Percentiles rank a stretch among this genome's conserved stretches.
phyloP scores from a whole-genome alignment of 2,329 filamentous ascomycete genomes.

The Exophiala oligosperma region DNA sequence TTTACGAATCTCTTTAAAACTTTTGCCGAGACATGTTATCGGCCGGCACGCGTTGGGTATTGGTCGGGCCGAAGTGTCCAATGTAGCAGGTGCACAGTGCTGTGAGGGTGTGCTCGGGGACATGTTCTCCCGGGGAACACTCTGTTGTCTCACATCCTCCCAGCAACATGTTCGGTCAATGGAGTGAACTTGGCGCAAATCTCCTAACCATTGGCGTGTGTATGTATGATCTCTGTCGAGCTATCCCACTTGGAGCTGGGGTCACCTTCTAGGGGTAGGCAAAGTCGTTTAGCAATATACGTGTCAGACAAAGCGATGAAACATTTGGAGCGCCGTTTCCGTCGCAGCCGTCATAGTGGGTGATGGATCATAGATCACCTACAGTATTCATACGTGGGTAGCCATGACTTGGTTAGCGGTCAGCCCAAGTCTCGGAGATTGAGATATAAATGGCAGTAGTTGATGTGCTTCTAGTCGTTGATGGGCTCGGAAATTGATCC shows the following conservation, averaged over 20 bases:
- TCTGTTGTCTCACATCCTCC: not conserved
- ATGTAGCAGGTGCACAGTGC: not conserved
- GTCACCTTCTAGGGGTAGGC: not conserved
- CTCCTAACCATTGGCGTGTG: not conserved
- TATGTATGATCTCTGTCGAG: not conserved
- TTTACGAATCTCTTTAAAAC: constrained; percentile 20
- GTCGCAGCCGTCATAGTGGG: not conserved
- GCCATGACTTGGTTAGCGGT: not conserved
- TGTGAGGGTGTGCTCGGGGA: not conserved
- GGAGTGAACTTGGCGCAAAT: not conserved
- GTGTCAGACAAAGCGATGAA: not conserved
- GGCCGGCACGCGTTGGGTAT: constrained; percentile 17
- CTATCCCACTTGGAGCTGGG: not conserved
- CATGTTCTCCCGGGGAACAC: no score
- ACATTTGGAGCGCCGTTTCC: not conserved
- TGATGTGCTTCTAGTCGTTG: not conserved
- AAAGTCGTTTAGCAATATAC: not conserved
- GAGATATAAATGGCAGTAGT: not conserved
- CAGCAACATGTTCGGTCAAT: not conserved
- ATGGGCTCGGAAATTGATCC: not conserved
- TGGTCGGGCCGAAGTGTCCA: not conserved
- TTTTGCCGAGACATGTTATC: constrained; percentile 4
- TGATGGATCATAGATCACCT: no score
- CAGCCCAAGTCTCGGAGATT: not conserved
- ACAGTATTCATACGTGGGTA: no score